Evolutionary conservation across 208 protist species (phyloP).

Genomic region (Crithidia bombi): DNA sequence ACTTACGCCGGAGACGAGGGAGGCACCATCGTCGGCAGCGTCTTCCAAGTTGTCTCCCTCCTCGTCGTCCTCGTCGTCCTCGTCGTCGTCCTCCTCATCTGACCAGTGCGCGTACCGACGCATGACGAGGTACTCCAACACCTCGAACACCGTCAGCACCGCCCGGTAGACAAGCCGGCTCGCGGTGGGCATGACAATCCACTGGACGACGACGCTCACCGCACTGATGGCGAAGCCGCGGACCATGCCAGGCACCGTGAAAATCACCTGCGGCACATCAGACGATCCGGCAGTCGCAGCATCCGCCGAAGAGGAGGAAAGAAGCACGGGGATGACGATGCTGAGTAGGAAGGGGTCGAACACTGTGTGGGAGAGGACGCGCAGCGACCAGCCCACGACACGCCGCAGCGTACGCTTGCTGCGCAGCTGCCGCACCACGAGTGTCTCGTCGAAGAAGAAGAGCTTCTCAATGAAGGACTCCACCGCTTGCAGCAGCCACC

Average conservation of each 20-base stretch:
- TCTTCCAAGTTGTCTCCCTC: slow-evolving; percentile 15
- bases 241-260: slow-evolving; percentile 45
- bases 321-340: slow-evolving; percentile 61
- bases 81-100: slow-evolving; percentile 50
- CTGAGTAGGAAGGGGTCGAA: slow-evolving; percentile 76
- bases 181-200: slow-evolving; percentile 55
- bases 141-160: slow-evolving; percentile 67
- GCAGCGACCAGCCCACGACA: slow-evolving; percentile 61
- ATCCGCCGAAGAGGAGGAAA: slow-evolving; percentile 6
- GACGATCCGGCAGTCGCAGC: neutral
- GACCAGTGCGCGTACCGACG: slow-evolving; percentile 66
- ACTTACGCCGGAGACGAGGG: slow-evolving; percentile 23
- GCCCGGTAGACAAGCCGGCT: slow-evolving; percentile 67
- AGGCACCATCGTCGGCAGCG: slow-evolving; percentile 16
- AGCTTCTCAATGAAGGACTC: slow-evolving; percentile 62
- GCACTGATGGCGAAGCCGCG: slow-evolving; percentile 38
- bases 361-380: slow-evolving; percentile 57
- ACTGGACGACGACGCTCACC: slow-evolving; percentile 47
- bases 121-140: slow-evolving; percentile 72
- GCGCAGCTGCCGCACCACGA: slow-evolving; percentile 74
- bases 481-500: slow-evolving; percentile 37
- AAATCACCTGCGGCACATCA: slow-evolving; percentile 26
- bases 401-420: slow-evolving; percentile 59
- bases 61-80: slow-evolving; percentile 19
- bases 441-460: slow-evolving; percentile 66